Conservation (phyloP, 768 basidiomycete genomes). For the Naganishia randhawae region DNA sequence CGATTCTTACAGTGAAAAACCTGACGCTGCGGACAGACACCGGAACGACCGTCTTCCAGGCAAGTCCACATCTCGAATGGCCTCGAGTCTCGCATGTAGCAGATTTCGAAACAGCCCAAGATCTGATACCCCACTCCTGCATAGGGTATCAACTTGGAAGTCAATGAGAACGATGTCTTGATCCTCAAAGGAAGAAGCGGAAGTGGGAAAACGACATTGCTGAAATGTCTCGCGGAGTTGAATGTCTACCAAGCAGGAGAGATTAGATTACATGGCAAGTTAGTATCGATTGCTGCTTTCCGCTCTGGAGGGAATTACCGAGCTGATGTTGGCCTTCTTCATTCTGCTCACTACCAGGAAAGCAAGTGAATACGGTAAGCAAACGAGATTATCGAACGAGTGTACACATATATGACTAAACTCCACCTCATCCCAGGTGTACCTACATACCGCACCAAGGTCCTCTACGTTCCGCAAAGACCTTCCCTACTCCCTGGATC, state of each 20-base stretch:
- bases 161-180: constrained; percentile 71
- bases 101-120: too few species aligned
- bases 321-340: neutral
- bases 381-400: neutral
- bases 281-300: constrained; percentile 37
- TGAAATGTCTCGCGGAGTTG: constrained; percentile 80
- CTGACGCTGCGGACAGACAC: neutral
- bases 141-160: constrained; percentile 59
- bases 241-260: constrained; percentile 64
- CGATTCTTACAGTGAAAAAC: constrained; percentile 7
- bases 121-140: neutral
- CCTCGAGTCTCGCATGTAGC: neutral
- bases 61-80: too few species aligned
- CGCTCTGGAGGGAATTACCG: neutral
- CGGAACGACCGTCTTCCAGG: constrained; percentile 11
- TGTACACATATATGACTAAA: neutral
- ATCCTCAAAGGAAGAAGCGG: constrained; percentile 77
- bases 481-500: constrained; percentile 80
- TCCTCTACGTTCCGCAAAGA: constrained; percentile 83
- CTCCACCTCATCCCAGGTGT: constrained; percentile 56
- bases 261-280: constrained; percentile 67
- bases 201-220: constrained; percentile 66
- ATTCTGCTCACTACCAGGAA: constrained; percentile 23
- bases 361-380: constrained; percentile 36
- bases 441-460: constrained; percentile 69